phyloP scores from a whole-genome alignment of 441 rosid genomes.

The Croton setiger region DNA sequence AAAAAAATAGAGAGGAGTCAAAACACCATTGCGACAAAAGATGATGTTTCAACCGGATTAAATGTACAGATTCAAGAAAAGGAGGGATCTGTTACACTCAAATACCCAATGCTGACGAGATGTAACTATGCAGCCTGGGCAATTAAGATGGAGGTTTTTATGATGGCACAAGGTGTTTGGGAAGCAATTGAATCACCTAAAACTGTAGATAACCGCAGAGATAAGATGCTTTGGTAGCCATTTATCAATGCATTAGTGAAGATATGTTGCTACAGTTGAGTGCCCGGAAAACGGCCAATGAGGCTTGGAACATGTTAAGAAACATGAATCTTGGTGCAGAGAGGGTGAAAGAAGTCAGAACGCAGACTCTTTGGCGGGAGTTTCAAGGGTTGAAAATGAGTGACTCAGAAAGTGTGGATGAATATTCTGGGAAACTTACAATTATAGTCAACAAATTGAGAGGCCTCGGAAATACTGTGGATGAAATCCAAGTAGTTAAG shows the following conservation, averaged over 20 bases:
- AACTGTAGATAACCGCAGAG: neutral
- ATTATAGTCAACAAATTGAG: neutral
- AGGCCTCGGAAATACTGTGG: neutral
- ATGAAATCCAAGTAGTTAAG: neutral
- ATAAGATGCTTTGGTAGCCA: constrained; percentile 2
- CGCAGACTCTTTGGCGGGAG: neutral
- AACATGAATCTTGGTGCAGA: constrained; percentile 1
- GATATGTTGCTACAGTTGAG: neutral
- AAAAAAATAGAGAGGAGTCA: neutral
- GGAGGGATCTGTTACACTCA: neutral
- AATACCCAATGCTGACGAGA: constrained; percentile 3
- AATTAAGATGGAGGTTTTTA: too few relatives aligned
- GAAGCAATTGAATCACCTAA: neutral
- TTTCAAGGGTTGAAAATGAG: constrained; percentile 2
- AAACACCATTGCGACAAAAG: neutral
- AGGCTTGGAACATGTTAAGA: neutral
- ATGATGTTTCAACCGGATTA: neutral
- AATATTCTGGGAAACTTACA: constrained; percentile 2
- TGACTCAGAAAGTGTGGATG: constrained; percentile 1
- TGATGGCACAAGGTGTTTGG: neutral
- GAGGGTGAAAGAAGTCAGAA: neutral
- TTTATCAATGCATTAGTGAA: neutral
- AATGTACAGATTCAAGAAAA: neutral
- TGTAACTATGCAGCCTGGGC: too few relatives aligned
- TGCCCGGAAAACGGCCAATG: neutral